Conservation (phyloP, 768 basidiomycete genomes). For the Boletus insuetus region DNA sequence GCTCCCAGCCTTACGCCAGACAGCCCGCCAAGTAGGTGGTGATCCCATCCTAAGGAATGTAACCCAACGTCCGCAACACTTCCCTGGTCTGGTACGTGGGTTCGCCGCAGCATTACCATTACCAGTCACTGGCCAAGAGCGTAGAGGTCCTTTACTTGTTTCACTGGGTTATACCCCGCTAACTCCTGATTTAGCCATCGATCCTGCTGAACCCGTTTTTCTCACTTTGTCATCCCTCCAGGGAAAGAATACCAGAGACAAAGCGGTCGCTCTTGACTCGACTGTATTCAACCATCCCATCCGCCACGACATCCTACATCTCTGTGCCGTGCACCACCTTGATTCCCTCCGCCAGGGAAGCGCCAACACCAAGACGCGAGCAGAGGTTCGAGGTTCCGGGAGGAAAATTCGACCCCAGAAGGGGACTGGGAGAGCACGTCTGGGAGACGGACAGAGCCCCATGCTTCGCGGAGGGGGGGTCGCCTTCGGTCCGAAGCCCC, state of each 20-base stretch:
- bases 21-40: slow-evolving; percentile 12
- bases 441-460: slow-evolving; percentile 85
- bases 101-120: slow-evolving; percentile 7
- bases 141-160: slow-evolving; percentile 17
- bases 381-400: slow-evolving; percentile 86
- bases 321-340: slow-evolving; percentile 85
- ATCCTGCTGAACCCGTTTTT: slow-evolving; percentile 49
- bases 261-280: slow-evolving; percentile 65
- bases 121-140: slow-evolving; percentile 1
- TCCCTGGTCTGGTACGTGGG: slow-evolving; percentile 3
- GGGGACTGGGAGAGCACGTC: slow-evolving; percentile 83
- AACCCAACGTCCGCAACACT: neutral
- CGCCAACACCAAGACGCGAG: slow-evolving; percentile 87
- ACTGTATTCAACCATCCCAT: slow-evolving; percentile 88
- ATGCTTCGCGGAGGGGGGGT: slow-evolving; percentile 90
- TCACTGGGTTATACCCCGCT: slow-evolving; percentile 7
- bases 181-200: slow-evolving; percentile 31
- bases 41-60: neutral
- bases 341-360: slow-evolving; percentile 91
- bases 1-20: slow-evolving; percentile 17
- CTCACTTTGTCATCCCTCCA: slow-evolving; percentile 59
- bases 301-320: slow-evolving; percentile 89
- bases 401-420: slow-evolving; percentile 90
- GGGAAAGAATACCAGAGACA: slow-evolving; percentile 40
- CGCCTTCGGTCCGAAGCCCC: slow-evolving; percentile 87